Evolutionary conservation across 1,139 yeast species (phyloP).

Genomic region (Taiozyma onychis): DNA sequence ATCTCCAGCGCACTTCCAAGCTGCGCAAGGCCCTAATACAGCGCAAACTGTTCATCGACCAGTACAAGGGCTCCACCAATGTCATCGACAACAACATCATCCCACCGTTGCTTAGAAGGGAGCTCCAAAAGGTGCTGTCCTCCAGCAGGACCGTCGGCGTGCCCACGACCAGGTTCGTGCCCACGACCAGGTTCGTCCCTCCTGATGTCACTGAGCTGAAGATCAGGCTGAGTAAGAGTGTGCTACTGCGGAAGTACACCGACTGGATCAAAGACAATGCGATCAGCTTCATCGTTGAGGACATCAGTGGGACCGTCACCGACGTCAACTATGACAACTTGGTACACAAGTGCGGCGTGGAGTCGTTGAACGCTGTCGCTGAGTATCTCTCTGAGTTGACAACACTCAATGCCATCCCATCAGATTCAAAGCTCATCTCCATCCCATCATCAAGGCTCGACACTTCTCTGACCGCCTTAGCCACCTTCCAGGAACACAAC

Average conservation of each 20-base stretch:
- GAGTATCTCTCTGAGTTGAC: not conserved
- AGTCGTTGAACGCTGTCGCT: not conserved
- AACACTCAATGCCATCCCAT: not conserved
- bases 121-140: not conserved
- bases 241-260: not conserved
- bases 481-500: not conserved
- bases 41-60: not conserved
- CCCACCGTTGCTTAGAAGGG: not conserved
- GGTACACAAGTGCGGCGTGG: not conserved
- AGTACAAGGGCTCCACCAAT: not conserved
- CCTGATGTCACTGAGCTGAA: not conserved
- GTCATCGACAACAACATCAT: not conserved
- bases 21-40: not conserved
- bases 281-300: conserved; percentile 1
- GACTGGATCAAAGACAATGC: not conserved
- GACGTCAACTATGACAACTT: conserved; percentile 1
- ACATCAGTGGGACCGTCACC: conserved; percentile 1
- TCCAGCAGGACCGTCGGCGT: no score
- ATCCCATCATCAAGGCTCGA: not conserved
- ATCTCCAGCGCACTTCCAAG: not conserved
- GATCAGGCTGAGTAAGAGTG: not conserved
- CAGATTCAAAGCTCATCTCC: not conserved
- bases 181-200: no score
- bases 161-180: no score
- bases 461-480: not conserved